These are phyloP conservation scores for Helicocarpus griseus DNA, from an alignment of 2,329 filamentous ascomycete genomes.

Conservation along the genomic window DNA sequence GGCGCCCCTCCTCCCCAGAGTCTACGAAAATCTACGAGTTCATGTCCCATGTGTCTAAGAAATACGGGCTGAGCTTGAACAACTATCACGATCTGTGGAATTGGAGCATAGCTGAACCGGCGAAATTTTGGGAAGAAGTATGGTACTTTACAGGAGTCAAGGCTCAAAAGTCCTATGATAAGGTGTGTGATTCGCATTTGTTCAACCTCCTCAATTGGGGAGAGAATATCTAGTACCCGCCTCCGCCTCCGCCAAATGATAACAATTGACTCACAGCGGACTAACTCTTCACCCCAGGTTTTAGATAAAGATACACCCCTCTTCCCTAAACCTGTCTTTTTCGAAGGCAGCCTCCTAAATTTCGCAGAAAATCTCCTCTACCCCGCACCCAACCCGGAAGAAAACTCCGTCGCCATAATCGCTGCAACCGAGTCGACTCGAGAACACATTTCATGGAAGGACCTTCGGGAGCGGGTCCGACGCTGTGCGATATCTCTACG, in stretches of 20 bases:
- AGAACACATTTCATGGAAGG: constrained; percentile 63
- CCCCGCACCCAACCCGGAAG: constrained; percentile 50
- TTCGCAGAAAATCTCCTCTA: constrained; percentile 93
- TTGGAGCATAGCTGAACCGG: constrained; percentile 73
- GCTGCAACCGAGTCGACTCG: constrained; percentile 65
- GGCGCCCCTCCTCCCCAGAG: constrained; percentile 59
- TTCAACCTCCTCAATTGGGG: not conserved
- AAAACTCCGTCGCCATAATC: constrained; percentile 60
- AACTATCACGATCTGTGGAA: constrained; percentile 67
- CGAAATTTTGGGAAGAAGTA: constrained; percentile 72
- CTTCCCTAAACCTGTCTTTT: constrained; percentile 84
- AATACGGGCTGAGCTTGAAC: constrained; percentile 52
- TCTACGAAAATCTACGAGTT: constrained; percentile 65
- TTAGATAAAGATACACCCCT: constrained; percentile 58
- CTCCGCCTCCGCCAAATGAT: not conserved
- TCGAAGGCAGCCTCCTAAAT: constrained; percentile 68
- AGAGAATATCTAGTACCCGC: too few species aligned
- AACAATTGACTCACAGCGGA: not conserved
- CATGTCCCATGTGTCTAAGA: constrained; percentile 57
- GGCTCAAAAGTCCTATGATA: constrained; percentile 49
- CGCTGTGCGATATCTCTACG: constrained; percentile 62
- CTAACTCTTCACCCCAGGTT: constrained; percentile 42
- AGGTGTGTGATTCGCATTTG: constrained; percentile 22
- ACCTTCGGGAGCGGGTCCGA: constrained; percentile 68
- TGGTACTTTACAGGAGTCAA: constrained; percentile 76